Evolutionary conservation across 108 stramenopile genomes (phyloP).

Genomic region (Craspedostauros australis): DNA sequence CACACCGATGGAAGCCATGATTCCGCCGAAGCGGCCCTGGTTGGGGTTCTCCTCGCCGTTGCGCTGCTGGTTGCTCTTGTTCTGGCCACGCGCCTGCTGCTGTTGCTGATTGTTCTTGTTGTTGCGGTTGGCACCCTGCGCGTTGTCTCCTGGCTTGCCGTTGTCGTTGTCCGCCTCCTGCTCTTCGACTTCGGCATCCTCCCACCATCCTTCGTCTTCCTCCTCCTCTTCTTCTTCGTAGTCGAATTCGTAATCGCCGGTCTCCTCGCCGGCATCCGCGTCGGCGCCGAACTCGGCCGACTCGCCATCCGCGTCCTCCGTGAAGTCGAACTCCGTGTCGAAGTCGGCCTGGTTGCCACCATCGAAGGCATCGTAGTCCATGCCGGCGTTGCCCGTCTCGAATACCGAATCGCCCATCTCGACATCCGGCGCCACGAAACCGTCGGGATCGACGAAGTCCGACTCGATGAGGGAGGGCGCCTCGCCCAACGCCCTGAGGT

Average conservation of each 20-base stretch:
- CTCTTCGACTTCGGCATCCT: conserved; percentile 20
- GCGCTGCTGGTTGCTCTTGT: neutral
- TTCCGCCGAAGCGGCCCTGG: conserved; percentile 15
- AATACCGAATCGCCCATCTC: conserved; percentile 23
- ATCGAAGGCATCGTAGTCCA: conserved; percentile 10
- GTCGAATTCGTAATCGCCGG: conserved; percentile 2
- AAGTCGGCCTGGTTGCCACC: neutral
- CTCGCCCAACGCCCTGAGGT: conserved; percentile 47
- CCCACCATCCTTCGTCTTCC: conserved; percentile 15
- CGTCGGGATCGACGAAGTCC: conserved; percentile 38
- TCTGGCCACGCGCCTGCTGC: conserved; percentile 3
- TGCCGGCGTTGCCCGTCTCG: conserved; percentile 2
- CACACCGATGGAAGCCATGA: conserved; percentile 27
- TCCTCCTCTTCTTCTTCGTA: conserved; percentile 14
- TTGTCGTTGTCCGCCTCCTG: conserved; percentile 7
- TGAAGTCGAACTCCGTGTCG: neutral
- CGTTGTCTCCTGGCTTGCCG: neutral
- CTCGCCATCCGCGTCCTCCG: no score
- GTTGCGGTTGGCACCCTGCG: neutral
- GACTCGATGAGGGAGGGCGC: conserved; percentile 34
- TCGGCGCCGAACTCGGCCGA: conserved; percentile 9
- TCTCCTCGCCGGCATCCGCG: conserved; percentile 8
- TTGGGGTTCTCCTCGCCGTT: neutral
- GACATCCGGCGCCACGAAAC: conserved; percentile 17
- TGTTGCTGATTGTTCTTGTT: conserved; percentile 1